Evolutionary conservation across 257 asterid species (phyloP), one percentile per base, ranked within the genome.

Genomic region (Lantana camara): DNA sequence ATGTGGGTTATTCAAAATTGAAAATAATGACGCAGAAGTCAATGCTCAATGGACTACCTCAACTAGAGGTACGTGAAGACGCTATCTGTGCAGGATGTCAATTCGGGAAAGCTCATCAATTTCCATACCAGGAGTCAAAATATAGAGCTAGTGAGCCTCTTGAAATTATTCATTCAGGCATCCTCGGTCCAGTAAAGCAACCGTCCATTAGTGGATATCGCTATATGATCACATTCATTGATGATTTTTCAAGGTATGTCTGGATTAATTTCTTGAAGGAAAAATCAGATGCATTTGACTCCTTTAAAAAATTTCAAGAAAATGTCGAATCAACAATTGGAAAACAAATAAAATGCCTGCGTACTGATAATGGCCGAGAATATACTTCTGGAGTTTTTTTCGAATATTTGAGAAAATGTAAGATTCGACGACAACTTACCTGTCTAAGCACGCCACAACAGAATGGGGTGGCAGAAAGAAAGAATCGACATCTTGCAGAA

Each of bases 31-130:
- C 2, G 17, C 37, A 56, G 17, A 72, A 48, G 32, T 37, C 49
- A 1, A 32, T 65, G 55, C 7, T 72, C 6, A 72, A 64, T 4
- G 68, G 75, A 9, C 68, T 74, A 7, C 60, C 35, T 30, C 35
- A 30, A 30, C 7, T 30, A 2, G 35, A 59, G n/a, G n/a, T n/a
- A n/a, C n/a, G n/a, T n/a, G n/a, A n/a, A n/a, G n/a, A n/a, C n/a
- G n/a, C n/a, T n/a, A n/a, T n/a, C n/a, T n/a, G n/a, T n/a, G n/a
- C n/a, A n/a, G n/a, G n/a, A n/a, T n/a, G n/a, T n/a, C n/a, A n/a
- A n/a, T n/a, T n/a, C n/a, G n/a, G n/a, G n/a, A n/a, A n/a, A n/a
- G n/a, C n/a, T n/a, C n/a, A n/a, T n/a, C n/a, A n/a, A n/a, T n/a
- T n/a, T n/a, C n/a, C n/a, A n/a, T n/a, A n/a, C n/a, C n/a, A n/a